Evolutionary conservation across 495 filamentous ascomycete genomes (phyloP), one percentile per base, ranked within the genome.

Genomic region (Tuber brumale): DNA sequence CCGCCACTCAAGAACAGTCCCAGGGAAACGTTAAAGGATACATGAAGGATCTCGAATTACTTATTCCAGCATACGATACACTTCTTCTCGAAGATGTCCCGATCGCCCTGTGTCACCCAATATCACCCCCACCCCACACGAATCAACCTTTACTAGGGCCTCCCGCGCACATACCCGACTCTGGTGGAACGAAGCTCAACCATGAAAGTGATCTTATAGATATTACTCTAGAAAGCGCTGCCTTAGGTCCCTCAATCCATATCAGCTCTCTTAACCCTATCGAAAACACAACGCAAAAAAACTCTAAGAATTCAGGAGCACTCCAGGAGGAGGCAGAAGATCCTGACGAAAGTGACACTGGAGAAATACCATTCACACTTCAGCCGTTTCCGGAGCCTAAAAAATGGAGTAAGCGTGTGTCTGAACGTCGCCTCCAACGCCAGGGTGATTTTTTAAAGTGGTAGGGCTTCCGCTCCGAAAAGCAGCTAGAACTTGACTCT

Each of bases 361-460:
- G 2, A 18, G 27, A 35, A 8, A 18, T 8, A 31, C 12, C 6
- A 18, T 19, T 12, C 27, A 35, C 27, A 14, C 27, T 35, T 35
- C 27, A 19, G 7, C 57, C 16, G 57, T 35, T 66, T 35, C 31
- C 14, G 7, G 27, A 35, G 14, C 57, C 27, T 19, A 66, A 35
- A 5, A 3, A 35, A 35, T 76, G n/a, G 16, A 81, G 27, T 79
- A 82, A 70, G 81, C 81, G 35, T 86, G 85, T 85, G 51, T 86
- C 87, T 3, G 85, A 88, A 72, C 85, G 85, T 37, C 86, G 86
- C 45, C 84, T 85, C 44, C 77, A 82, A 8, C 88, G 90, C 61
- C 87, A 88, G 74, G 85, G 86, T 12, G 84, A 86, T 71, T 92
- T 91, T 72, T 84, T 88, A 69, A 83, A 83, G 21, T 86, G 88